Conservation (phyloP, 495 filamentous ascomycete genomes). For the Penicillium odoratum region DNA sequence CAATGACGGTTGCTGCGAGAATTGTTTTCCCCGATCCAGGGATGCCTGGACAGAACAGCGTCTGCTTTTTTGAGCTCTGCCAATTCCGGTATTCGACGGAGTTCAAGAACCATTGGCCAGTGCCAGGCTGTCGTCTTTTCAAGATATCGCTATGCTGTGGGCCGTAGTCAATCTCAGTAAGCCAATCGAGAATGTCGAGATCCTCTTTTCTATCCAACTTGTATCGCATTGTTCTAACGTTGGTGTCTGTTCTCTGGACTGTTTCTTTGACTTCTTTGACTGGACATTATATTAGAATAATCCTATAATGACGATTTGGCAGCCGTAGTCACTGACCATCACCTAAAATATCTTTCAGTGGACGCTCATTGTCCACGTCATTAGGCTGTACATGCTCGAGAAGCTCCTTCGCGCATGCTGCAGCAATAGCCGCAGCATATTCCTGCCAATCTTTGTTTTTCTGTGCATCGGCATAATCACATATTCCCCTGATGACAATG, state of each 20-base stretch:
- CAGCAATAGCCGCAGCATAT: slow-evolving; percentile 28
- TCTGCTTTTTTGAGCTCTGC: slow-evolving; percentile 23
- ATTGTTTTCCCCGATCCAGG: slow-evolving; percentile 40
- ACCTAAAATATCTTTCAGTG: neutral
- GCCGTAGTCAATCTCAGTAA: neutral
- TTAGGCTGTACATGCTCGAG: neutral
- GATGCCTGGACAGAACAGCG: slow-evolving; percentile 45
- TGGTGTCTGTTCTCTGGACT: too few species aligned
- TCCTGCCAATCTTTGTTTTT: slow-evolving; percentile 30
- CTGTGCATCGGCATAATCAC: slow-evolving; percentile 29
- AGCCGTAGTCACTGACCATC: neutral
- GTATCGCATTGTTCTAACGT: too few species aligned
- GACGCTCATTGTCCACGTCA: neutral
- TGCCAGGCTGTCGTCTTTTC: slow-evolving; percentile 30
- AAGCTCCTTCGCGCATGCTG: slow-evolving; percentile 5
- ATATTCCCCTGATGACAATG: slow-evolving; percentile 24
- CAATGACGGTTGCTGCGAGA: slow-evolving; percentile 31
- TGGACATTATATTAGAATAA: too few species aligned
- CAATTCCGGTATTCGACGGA: slow-evolving; percentile 35
- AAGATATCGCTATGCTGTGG: slow-evolving; percentile 11
- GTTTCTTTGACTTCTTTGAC: too few species aligned
- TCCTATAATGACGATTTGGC: too few species aligned
- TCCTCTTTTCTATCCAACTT: neutral
- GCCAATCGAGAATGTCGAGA: slow-evolving; percentile 8
- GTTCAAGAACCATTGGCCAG: slow-evolving; percentile 47